Conservation (phyloP, 1,139 yeast genomes). For the Taphrina pruni region DNA sequence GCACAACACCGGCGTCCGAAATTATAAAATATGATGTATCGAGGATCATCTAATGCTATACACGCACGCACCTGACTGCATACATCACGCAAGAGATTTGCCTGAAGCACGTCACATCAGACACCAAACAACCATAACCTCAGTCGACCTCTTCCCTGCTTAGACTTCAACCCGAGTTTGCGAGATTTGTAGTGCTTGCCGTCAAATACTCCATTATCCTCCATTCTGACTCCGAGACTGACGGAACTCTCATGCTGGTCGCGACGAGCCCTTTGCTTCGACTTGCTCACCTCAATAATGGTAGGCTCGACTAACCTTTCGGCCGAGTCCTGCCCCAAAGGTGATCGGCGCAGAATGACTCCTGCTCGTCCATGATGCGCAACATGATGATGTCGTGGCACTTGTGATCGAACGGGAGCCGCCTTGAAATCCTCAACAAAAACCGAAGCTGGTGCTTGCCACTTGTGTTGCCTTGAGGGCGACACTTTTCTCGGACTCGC, state of each 20-base stretch:
- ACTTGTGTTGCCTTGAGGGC: neutral
- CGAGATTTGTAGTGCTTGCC: neutral
- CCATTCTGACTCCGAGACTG: conserved; percentile 20
- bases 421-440: neutral
- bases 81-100: too few species aligned
- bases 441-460: neutral
- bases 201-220: conserved; percentile 2
- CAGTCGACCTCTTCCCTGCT: conserved; percentile 14
- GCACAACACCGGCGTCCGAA: neutral
- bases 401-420: neutral
- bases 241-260: conserved; percentile 8
- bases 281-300: neutral
- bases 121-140: conserved; percentile 17
- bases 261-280: neutral
- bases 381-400: neutral
- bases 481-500: neutral
- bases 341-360: conserved; percentile 7
- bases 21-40: too few species aligned
- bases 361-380: neutral
- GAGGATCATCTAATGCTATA: too few species aligned
- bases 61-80: too few species aligned
- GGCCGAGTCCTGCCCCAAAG: conserved; percentile 6
- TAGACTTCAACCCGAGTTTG: conserved; percentile 2
- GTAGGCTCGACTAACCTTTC: conserved; percentile 6
- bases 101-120: neutral